Base-by-base conservation (phyloP, 2,329 filamentous ascomycete species). In the Colletotrichum orchidophilum region DNA sequence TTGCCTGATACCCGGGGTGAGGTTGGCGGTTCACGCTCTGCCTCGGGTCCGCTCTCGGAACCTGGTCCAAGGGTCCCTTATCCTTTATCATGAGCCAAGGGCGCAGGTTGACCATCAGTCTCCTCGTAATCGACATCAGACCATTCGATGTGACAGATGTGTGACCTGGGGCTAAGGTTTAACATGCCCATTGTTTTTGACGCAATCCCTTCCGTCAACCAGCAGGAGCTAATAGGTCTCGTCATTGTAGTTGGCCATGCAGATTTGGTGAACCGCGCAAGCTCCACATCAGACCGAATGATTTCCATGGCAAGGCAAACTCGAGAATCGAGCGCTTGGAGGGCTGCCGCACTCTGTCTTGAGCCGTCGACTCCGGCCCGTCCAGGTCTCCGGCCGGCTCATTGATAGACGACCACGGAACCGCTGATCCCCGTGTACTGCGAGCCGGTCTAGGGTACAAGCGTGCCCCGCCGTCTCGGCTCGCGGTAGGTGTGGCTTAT, bases 401-500 rank as follows among this genome's bases (percentile, higher is more conserved):
- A 15, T 46, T 31, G 26, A 33, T 31, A 15, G 39, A 21, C 18
- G 39, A 13, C 21, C 29, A 7, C 67, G 42, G 49, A 39, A 24
- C 27, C 18, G 39, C 57, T 18, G 26, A 55, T 31, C 66, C 35
- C 27, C 49, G 60, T 13, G 29, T 39, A 46, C 27, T 39, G 21
- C 33, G 18, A 42, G 42, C 9, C 8, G 53, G 26, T 26, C 53
- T 62, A 57, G 57, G 21, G 24, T 24, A n/a, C 53, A 35, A 59
- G 26, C 21, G 49, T 54, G 69, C 55, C 33, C 55, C 49, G 27
- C 55, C 49, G 26, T 35, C 53, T 55, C 31, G 31, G 8, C 24
- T 67, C 39, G 49, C 18, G 66, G 29, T 31, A 64, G 49, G 49
- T 70, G 70, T 72, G 70, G 70, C 70, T 72, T 72, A 60, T 24